Evolutionary conservation across 306 rosid species (phyloP), one percentile per base, ranked within the genome.

Genomic region (Amphicarpaea edgeworthii): DNA sequence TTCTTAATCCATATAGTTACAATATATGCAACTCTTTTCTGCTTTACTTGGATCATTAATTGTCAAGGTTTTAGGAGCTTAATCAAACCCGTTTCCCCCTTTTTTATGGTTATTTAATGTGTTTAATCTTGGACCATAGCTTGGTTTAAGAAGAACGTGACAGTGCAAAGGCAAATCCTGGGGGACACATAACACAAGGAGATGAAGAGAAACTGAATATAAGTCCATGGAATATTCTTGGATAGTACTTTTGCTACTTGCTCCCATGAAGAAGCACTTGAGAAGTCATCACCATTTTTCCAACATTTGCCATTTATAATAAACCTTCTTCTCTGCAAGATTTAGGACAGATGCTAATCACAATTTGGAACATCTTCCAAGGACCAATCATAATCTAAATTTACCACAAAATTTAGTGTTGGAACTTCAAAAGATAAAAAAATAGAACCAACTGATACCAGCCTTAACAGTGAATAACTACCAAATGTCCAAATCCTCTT

Each of bases 401-500:
- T 47, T 70, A 70, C 30, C 34, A 11, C 32, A 49, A 69, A 68
- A 38, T 20, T 3, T 7, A 3, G 8, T 26, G 42, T 47, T 43
- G 26, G 11, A 16, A 58, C 32, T 20, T 12, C 2, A 19, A 67
- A 7, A 23, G 41, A 43, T 8, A 4, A 67, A 30, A 8, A 42
- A 21, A 42, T 19, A 14, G 43, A 43, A n/a, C 7, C 2, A 30
- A 60, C 20, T 10, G 61, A 54, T 16, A 64, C 17, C 1, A 12
- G 38, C 12, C 11, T 42, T 42, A 7, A 45, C 15, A 45, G 24
- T 23, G 32, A 42, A 66, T 6, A 43, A 32, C 67, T 32, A 60
- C n/a, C 21, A 8, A 62, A 34, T 32, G 15, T 62, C 26, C 61
- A 68, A 47, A 47, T 28, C 73, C 60, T 16, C 15, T 43, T 41